Conservation (phyloP, 139 green algal species). For the Edaphochlamys debaryana region DNA sequence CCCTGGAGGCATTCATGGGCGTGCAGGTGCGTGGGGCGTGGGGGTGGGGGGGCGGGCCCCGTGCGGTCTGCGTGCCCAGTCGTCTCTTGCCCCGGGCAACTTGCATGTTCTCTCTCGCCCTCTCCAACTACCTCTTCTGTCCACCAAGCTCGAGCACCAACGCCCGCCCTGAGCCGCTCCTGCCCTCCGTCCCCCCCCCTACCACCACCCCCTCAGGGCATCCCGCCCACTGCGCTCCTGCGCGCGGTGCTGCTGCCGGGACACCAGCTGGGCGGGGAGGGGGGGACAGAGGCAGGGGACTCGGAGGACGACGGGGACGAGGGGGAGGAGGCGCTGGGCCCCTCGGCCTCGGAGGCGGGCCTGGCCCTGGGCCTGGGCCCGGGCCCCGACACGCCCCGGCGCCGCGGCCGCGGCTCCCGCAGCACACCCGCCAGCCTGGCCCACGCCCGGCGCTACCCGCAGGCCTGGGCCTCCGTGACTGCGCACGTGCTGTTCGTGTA, state of each 20-base stretch:
- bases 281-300: not conserved
- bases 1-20: constrained; percentile 14
- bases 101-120: too few relatives aligned
- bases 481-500: constrained; percentile 29
- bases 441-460: constrained; percentile 16
- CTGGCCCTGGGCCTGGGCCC: too few relatives aligned
- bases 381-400: not conserved
- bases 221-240: constrained; percentile 9
- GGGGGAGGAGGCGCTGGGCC: too few relatives aligned
- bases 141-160: not conserved
- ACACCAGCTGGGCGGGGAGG: not conserved
- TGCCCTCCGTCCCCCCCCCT: not conserved
- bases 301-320: not conserved
- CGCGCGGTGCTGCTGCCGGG: constrained; percentile 19
- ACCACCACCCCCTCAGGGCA: not conserved
- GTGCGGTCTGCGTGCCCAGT: not conserved
- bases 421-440: constrained; percentile 9
- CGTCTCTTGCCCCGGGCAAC: too few relatives aligned
- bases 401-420: not conserved
- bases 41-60: not conserved
- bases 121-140: too few relatives aligned
- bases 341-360: not conserved
- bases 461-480: constrained; percentile 20
- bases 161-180: not conserved
- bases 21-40: constrained; percentile 6